Evolutionary conservation across 2,329 filamentous ascomycete species (phyloP).

Genomic region (Ophiostoma fasciatum): DNA sequence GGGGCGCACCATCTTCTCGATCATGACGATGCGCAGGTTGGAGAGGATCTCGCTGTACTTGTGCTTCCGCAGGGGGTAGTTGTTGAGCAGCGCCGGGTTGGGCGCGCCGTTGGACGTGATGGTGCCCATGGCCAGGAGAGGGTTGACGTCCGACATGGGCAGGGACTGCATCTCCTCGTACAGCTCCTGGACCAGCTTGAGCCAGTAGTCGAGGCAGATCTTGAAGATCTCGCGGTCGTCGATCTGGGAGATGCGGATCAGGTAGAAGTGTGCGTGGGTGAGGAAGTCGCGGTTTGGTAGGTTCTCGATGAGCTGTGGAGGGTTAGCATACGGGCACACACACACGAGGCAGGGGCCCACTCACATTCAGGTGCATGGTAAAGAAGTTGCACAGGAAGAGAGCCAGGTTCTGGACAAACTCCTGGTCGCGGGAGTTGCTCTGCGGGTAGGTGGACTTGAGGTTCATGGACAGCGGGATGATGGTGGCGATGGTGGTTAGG

Average conservation of each 20-base stretch:
- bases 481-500: constrained; percentile 78
- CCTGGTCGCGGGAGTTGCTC: constrained; percentile 86
- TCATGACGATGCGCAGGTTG: constrained; percentile 94
- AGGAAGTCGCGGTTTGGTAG: constrained; percentile 91
- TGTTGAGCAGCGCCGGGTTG: constrained; percentile 70
- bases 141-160: constrained; percentile 76
- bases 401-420: constrained; percentile 93
- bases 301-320: constrained; percentile 68
- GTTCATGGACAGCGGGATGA: constrained; percentile 81
- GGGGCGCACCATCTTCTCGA: constrained; percentile 97
- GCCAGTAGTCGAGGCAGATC: constrained; percentile 98
- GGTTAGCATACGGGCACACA: constrained; percentile 5
- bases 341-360: constrained; percentile 13
- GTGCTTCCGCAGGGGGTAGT: constrained; percentile 91
- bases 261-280: constrained; percentile 91
- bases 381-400: constrained; percentile 97
- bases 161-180: constrained; percentile 98
- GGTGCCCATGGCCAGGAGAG: constrained; percentile 66
- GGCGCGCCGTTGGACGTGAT: constrained; percentile 69
- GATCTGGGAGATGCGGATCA: constrained; percentile 96
- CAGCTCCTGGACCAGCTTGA: constrained; percentile 90
- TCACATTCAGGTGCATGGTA: constrained; percentile 72
- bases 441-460: constrained; percentile 81
- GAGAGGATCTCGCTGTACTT: constrained; percentile 92
- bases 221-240: constrained; percentile 99